Conservation (phyloP, 257 asterid genomes). For the Lantana camara region DNA sequence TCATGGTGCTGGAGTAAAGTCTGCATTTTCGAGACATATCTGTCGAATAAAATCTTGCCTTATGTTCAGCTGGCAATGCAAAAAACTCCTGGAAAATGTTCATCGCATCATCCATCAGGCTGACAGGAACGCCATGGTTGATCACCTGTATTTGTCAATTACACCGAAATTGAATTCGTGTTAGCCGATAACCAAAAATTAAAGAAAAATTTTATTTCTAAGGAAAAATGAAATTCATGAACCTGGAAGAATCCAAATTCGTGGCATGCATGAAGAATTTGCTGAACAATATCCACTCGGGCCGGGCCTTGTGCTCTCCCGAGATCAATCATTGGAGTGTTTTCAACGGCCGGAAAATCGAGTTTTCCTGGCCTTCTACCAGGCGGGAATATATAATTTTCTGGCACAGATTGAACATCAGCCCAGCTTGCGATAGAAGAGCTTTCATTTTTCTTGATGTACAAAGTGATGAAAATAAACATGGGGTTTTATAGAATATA, state of each 20-base stretch:
- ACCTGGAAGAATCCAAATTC: slow-evolving; percentile 72
- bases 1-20: slow-evolving; percentile 52
- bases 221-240: not conserved
- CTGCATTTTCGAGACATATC: slow-evolving; percentile 43
- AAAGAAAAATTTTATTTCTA: not conserved
- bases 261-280: slow-evolving; percentile 47
- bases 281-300: slow-evolving; percentile 31
- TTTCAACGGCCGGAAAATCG: slow-evolving; percentile 33
- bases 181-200: not conserved
- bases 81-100: slow-evolving; percentile 49
- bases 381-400: slow-evolving; percentile 50
- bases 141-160: slow-evolving; percentile 57
- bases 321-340: slow-evolving; percentile 53
- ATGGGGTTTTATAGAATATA: not conserved
- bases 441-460: slow-evolving; percentile 38
- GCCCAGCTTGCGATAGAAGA: slow-evolving; percentile 59
- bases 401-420: slow-evolving; percentile 41
- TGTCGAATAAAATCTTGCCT: slow-evolving; percentile 38
- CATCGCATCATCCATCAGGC: slow-evolving; percentile 52
- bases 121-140: slow-evolving; percentile 54
- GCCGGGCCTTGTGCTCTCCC: slow-evolving; percentile 8
- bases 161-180: too few species aligned
- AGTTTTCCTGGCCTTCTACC: slow-evolving; percentile 53
- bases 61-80: slow-evolving; percentile 39
- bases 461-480: not conserved